phyloP scores from a whole-genome alignment of 257 asterid genomes.

The Jasminum sambac region DNA sequence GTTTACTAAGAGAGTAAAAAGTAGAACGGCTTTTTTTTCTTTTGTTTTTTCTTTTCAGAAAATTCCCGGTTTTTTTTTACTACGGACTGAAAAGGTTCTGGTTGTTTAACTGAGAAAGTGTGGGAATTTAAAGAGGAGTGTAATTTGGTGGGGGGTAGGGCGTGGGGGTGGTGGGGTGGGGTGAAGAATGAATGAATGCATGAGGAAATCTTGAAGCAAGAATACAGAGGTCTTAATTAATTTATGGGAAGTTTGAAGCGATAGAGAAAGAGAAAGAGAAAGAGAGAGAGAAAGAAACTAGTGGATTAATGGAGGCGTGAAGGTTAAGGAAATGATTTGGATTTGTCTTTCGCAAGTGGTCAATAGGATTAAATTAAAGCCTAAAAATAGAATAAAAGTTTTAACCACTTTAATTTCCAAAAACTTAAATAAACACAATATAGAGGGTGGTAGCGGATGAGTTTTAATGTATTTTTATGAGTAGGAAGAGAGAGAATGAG shows the following conservation, averaged over 20 bases:
- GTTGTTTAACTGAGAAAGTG: conserved; percentile 3
- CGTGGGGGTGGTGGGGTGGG: not conserved
- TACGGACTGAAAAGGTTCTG: not conserved
- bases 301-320: conserved; percentile 45
- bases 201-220: not conserved
- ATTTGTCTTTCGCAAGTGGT: conserved; percentile 54
- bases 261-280: not conserved
- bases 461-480: no score
- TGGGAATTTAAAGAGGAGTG: conserved; percentile 31
- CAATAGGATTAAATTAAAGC: no score
- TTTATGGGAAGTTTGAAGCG: conserved; percentile 4
- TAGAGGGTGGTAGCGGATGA: no score
- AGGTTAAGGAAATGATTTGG: conserved; percentile 49
- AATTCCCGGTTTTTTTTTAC: not conserved
- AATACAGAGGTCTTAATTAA: not conserved
- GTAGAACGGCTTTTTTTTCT: not conserved
- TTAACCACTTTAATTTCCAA: no score
- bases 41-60: not conserved
- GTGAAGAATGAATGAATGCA: not conserved
- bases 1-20: not conserved
- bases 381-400: no score
- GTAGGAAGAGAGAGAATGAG: no score
- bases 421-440: no score
- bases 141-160: not conserved
- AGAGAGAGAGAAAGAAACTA: not conserved